Evolutionary conservation across 257 asterid species (phyloP), one percentile per base, ranked within the genome.

Genomic region (Petunia axillaris): DNA sequence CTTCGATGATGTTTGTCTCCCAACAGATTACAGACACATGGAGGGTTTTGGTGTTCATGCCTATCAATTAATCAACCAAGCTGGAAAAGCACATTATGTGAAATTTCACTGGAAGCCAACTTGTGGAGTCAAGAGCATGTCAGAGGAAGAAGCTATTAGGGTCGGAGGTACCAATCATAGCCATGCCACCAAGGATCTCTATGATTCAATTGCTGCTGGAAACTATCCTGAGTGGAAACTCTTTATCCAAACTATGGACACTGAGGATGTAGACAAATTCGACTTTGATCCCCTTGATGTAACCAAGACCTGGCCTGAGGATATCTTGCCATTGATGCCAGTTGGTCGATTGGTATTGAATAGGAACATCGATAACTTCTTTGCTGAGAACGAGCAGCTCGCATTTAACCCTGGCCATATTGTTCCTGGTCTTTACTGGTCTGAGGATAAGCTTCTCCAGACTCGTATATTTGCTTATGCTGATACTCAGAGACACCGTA

Each of bases 401-500:
- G 93, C 93, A 0, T 91, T 91, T 70, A 86, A 89, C 82, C 97
- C 94, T 71, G 87, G 91, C 15, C 43, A 89, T 67, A 74, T 90
- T 6, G 97, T 91, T 54, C 94, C 94, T 46, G 97, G 97, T 52
- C 8, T 91, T 74, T 84, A 90, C 87, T 91, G 84, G 68, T 91
- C 97, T 0, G 88, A 90, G 58, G 97, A 91, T 75, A 91, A 91
- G 89, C 80, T 91, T 83, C 94, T 91, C 80, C 97, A 91, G 76
- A 81, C 89, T 76, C 85, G 94, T 48, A 88, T 89, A 71, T 90
- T 91, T 74, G 84, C 97, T 25, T 91, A 91, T 82, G 50, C 90
- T 41, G 97, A 91, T 80, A 90, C 94, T 77, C 94, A 91, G 92
- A 89, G 97, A 86, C 97, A 91, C 86, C 93, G 97, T 50, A 92